Percentiles rank a stretch among this genome's conserved stretches.
phyloP scores from a whole-genome alignment of 2,329 filamentous ascomycete genomes.

The Aspergillus piperis region DNA sequence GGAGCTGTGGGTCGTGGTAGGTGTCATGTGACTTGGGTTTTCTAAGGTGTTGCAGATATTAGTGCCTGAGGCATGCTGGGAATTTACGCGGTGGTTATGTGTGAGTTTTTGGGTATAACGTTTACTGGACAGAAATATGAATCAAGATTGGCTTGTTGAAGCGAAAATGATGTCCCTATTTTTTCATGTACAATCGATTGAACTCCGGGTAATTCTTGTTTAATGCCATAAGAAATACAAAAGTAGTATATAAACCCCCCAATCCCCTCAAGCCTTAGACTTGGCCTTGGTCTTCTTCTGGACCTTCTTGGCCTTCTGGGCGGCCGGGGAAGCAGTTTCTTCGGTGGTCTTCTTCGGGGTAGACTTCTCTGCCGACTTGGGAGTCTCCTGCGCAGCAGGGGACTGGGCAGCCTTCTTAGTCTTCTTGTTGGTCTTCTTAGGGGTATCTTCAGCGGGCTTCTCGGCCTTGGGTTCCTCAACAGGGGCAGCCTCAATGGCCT shows the following conservation, averaged over 20 bases:
- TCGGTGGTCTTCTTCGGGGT: constrained; percentile 15
- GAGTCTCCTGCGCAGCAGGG: constrained; percentile 23
- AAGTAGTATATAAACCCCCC: constrained; percentile 2
- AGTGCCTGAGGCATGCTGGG: not conserved
- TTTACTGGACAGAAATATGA: not conserved
- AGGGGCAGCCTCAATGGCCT: constrained; percentile 34
- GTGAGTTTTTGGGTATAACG: not conserved
- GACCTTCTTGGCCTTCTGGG: constrained; percentile 22
- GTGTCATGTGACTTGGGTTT: not conserved
- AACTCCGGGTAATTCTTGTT: constrained; percentile 12
- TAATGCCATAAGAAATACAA: constrained; percentile 15
- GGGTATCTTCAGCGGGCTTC: constrained; percentile 30
- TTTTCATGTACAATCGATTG: constrained; percentile 11
- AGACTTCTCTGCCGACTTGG: constrained; percentile 21
- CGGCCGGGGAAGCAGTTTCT: constrained; percentile 23
- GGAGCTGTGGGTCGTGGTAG: not conserved
- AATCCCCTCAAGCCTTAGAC: constrained; percentile 27
- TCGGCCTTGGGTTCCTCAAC: constrained; percentile 23
- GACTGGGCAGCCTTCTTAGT: constrained; percentile 31
- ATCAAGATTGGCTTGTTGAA: not conserved
- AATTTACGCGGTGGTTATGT: not conserved
- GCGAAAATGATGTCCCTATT: not conserved
- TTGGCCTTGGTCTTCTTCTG: constrained; percentile 27
- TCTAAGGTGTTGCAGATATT: not conserved
- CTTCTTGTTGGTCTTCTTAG: constrained; percentile 41